Percentiles rank a stretch among this genome's conserved stretches.
phyloP scores from a whole-genome alignment of 2,329 filamentous ascomycete species.

The Pseudopyricularia cyperi region DNA sequence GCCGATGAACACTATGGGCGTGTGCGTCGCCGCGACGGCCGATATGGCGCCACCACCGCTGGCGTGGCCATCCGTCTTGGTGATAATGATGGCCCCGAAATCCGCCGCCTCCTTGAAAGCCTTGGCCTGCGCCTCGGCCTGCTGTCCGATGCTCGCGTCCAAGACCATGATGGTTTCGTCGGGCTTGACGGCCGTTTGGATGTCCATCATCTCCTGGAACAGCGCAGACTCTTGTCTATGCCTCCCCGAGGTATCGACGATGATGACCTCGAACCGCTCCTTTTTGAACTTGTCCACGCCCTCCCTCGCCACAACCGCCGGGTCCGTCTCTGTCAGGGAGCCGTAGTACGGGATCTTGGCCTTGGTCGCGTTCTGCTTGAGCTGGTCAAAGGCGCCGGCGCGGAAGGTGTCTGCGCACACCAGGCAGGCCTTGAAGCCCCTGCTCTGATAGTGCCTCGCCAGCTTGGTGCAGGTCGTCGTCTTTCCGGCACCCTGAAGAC shows the following conservation, averaged over 20 bases:
- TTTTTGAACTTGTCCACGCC: conserved; percentile 99
- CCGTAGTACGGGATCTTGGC: conserved; percentile 99
- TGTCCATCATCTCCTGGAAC: conserved; percentile 96
- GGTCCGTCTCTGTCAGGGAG: conserved; percentile 90
- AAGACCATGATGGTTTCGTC: conserved; percentile 98
- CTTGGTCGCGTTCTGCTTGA: conserved; percentile 98
- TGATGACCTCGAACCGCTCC: conserved; percentile 95
- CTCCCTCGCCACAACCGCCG: conserved; percentile 82
- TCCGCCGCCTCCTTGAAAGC: conserved; percentile 96
- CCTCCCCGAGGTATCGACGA: conserved; percentile 91
- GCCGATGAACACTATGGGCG: conserved; percentile 94
- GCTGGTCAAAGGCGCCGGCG: conserved; percentile 92
- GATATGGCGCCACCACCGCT: conserved; percentile 95
- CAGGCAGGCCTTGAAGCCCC: conserved; percentile 84
- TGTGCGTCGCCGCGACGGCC: conserved; percentile 89
- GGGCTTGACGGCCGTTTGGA: conserved; percentile 77
- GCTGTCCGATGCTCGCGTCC: conserved; percentile 91
- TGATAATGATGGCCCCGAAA: conserved; percentile 97
- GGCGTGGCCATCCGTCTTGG: conserved; percentile 93
- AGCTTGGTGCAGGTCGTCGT: conserved; percentile 98
- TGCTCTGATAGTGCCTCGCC: conserved; percentile 83
- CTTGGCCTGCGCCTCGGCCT: conserved; percentile 84
- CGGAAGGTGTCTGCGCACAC: conserved; percentile 98
- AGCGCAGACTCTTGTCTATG: conserved; percentile 91
- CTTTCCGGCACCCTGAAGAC: conserved; percentile 93